Base-by-base conservation (phyloP, 768 basidiomycete species). In the Termitomyces bulborhizus region DNA sequence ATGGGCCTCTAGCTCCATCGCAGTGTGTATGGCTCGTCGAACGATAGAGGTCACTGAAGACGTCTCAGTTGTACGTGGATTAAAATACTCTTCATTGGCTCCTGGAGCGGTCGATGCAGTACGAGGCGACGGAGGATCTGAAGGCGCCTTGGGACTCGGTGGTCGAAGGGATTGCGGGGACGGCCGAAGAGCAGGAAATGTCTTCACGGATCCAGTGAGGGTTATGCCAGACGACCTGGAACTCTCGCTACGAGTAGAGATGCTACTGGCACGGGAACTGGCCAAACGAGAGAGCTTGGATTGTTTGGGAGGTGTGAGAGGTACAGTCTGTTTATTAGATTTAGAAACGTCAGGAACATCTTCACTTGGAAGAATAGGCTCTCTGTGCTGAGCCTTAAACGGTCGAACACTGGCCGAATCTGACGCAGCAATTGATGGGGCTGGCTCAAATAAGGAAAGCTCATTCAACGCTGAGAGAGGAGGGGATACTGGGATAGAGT, bases 261-360 rank as follows among this genome's bases (percentile, higher is more conserved):
- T 64, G 29, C 75, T 75, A 53, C 80, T 81, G 2, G 82, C 77
- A 54, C 84, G 74, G 8, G 85, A 86, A 60, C 79, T 85, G 11
- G 88, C 87, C 18, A 90, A 70, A 56, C 77, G 76, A 1, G 86
- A 83, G 39, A 91, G 70, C 62, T 88, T 90, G 7, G 88, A 90
- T 57, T 79, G 81, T 62, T 76, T 80, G 13, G 71, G 66, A 31
- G 55, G 57, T 24, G 47, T 26, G 1, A 56, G 62, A 37, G 46
- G 29, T 16, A 44, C 49, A 2, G 55, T 41, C 16, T 58, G 58
- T 32, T 59, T 54, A 41, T 51, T 66, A 55, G 77, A 77, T 67
- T 77, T 80, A 37, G 81, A 81, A 54, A 69, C 66, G 52, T 83
- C 78, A 18, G 83, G 81, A 26, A 83, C 74, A 46, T 69, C 73